Base-by-base conservation (phyloP, 1,284 basidiomycete species). In the Porphyrellus sp. region DNA sequence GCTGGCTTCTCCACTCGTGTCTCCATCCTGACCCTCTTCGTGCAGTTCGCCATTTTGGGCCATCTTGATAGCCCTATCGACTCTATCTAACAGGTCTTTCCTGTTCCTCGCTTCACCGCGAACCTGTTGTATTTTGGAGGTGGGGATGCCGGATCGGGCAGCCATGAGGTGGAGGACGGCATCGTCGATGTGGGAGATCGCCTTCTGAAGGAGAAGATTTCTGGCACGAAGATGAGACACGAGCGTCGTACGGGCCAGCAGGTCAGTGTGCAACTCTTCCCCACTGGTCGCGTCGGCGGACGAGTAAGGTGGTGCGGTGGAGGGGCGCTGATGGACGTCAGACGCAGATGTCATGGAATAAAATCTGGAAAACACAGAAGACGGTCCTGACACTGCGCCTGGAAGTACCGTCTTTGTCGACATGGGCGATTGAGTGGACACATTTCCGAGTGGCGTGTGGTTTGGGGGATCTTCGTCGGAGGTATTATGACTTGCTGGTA, bases 151-250 rank as follows among this genome's bases (percentile, higher is more conserved):
- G 16, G 68, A 70, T 69, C 68, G 55, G 49, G 68, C 64, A 39
- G 64, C 64, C 64, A 67, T 57, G 6, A 67, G 51, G 44, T 64
- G 57, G 23, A 69, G 64, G 30, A 70, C 63, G 11, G 66, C 64
- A 60, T 69, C 63, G 41, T 70, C 66, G 20, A 67, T 64, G 35
- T 59, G 68, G 47, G 68, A 63, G 52, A 67, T 67, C 49, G 64
- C 68, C 55, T 64, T 67, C 40, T 69, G 64, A 47, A 69, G 58
- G 39, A 70, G 68, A 45, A 67, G 64, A 43, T 70, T 70, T 33
- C 53, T 66, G 2, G 66, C 66, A 45, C 64, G 68, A 48, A 67
- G 64, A 55, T 69, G 56, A 33, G 64, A 67, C 52, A 67, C 54
- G 21, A 70, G 60, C 0, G 33, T 64, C n/a, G 51, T 68, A 30